phyloP scores from a whole-genome alignment of 352 stramenopile genomes.

The Globisporangium nodosum region DNA sequence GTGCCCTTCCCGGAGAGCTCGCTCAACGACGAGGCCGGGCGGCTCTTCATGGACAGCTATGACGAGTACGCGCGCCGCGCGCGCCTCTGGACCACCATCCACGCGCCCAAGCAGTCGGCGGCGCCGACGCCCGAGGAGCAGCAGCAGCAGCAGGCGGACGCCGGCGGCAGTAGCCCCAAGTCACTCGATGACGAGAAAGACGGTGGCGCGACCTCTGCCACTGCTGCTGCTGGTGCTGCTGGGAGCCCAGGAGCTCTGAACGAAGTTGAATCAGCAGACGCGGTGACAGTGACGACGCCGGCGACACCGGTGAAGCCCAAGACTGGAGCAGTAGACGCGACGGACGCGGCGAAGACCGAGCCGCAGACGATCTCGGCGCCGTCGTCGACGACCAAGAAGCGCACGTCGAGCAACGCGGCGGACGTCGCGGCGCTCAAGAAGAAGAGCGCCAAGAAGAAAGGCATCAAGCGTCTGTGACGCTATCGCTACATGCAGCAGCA shows the following conservation, averaged over 20 bases:
- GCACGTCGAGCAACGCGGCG: conserved; percentile 24
- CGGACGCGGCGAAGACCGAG: not conserved
- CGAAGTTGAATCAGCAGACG: not conserved
- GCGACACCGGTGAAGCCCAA: conserved; percentile 7
- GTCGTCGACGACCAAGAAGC: conserved; percentile 33
- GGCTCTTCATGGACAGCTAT: conserved; percentile 99
- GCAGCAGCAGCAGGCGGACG: not conserved
- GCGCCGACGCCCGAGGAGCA: conserved; percentile 6
- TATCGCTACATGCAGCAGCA: not conserved
- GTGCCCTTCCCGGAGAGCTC: conserved; percentile 98
- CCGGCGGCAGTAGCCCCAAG: not conserved
- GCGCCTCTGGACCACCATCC: conserved; percentile 88
- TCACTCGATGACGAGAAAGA: not conserved
- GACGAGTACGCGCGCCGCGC: conserved; percentile 93
- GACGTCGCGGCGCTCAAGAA: conserved; percentile 47
- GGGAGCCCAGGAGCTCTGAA: not conserved
- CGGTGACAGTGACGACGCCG: not conserved
- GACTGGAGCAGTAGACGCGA: not conserved
- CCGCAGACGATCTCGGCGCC: conserved; percentile 10
- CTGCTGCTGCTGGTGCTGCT: not conserved
- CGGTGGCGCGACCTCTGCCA: not conserved
- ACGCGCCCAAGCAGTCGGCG: conserved; percentile 56
- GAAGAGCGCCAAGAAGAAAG: conserved; percentile 64
- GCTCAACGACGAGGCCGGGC: conserved; percentile 98
- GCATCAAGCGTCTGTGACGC: conserved; percentile 52